Conservation (phyloP, 202 grass and related monocot genomes). For the Brachypodium distachyon region DNA sequence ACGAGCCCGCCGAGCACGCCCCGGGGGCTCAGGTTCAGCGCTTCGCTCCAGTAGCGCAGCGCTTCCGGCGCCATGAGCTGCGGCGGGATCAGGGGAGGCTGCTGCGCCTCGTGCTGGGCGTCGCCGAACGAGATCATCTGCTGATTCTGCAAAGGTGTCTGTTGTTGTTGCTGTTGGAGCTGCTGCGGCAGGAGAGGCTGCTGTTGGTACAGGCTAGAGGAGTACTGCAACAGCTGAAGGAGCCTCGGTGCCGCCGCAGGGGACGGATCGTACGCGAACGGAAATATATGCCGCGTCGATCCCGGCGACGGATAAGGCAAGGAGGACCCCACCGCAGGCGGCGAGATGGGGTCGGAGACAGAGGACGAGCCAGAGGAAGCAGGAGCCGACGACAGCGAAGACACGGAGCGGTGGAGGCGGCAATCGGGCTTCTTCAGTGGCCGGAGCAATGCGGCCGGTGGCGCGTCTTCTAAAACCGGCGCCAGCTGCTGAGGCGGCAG, state of each 20-base stretch:
- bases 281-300: conserved; percentile 49
- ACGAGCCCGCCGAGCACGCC: conserved; percentile 23
- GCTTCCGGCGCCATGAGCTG: conserved; percentile 37
- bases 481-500: conserved; percentile 15
- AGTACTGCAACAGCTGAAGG: conserved; percentile 24
- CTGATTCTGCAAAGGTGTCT: conserved; percentile 9
- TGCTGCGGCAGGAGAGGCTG: background rate
- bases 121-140: conserved; percentile 72
- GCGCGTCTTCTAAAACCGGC: conserved; percentile 48
- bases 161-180: background rate
- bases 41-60: conserved; percentile 69
- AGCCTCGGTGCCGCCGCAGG: background rate
- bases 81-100: conserved; percentile 22
- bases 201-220: conserved; percentile 24
- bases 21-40: conserved; percentile 68
- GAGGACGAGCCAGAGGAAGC: conserved; percentile 36
- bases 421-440: conserved; percentile 60
- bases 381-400: conserved; percentile 31
- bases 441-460: conserved; percentile 33
- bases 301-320: background rate
- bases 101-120: background rate
- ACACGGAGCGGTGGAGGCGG: conserved; percentile 30
- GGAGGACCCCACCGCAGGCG: background rate
- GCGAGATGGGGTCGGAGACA: conserved; percentile 43
- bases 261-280: conserved; percentile 57